Evolutionary conservation across 805 yeast species (phyloP).

Genomic region (Teunomyces stri): DNA sequence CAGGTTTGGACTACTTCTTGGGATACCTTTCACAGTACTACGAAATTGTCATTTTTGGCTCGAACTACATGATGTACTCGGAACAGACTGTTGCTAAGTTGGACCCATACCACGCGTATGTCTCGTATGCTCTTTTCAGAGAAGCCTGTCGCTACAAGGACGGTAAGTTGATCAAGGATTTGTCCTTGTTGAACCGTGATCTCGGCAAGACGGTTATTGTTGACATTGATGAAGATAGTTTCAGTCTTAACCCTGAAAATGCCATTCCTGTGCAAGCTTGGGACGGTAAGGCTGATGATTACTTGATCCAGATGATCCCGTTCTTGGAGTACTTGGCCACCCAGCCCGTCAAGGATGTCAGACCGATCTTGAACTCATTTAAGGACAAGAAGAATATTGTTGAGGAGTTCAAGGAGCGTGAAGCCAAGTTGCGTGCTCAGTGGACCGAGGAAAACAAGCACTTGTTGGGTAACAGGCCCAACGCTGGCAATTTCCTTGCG

Average conservation of each 20-base stretch:
- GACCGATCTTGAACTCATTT: constrained; percentile 80
- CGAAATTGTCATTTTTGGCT: constrained; percentile 88
- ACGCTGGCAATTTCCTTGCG: constrained; percentile 53
- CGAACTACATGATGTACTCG: constrained; percentile 80
- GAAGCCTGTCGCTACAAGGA: constrained; percentile 90
- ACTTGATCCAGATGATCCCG: constrained; percentile 78
- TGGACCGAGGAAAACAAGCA: constrained; percentile 52
- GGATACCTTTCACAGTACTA: constrained; percentile 94
- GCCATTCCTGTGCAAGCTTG: constrained; percentile 83
- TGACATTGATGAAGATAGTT: constrained; percentile 73
- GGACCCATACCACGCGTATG: constrained; percentile 89
- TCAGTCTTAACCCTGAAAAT: constrained; percentile 86
- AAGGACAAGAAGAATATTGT: constrained; percentile 64
- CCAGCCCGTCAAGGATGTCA: constrained; percentile 80
- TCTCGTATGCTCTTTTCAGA: constrained; percentile 81
- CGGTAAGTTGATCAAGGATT: constrained; percentile 86
- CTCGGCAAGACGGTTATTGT: constrained; percentile 73
- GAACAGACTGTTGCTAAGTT: constrained; percentile 82
- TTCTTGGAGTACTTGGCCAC: constrained; percentile 93
- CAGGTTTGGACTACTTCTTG: constrained; percentile 94
- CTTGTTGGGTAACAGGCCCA: constrained; percentile 25
- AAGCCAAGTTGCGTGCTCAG: constrained; percentile 65
- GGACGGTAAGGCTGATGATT: constrained; percentile 84
- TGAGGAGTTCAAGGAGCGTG: constrained; percentile 79
- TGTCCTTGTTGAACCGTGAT: constrained; percentile 88